Evolutionary conservation across 2,329 filamentous ascomycete genomes (phyloP).

Genomic region (Diplocarpon mali): DNA sequence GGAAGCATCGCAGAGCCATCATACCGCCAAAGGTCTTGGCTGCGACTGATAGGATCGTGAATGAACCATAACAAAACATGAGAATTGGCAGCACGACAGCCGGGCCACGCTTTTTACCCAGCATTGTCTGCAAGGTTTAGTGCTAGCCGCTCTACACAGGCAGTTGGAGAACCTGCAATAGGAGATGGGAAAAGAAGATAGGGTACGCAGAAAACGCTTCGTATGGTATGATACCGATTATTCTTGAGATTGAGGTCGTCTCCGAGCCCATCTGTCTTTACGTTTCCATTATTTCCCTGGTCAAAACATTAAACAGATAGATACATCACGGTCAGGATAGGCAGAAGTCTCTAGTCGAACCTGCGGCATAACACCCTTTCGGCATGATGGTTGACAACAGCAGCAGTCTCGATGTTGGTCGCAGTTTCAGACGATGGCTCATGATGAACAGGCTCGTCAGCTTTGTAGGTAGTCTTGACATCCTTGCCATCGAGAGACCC

Average conservation of each 20-base stretch:
- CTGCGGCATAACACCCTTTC: constrained; percentile 42
- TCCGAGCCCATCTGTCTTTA: constrained; percentile 34
- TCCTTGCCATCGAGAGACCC: constrained; percentile 13
- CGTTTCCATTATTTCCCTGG: constrained; percentile 44
- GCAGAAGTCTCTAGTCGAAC: constrained; percentile 42
- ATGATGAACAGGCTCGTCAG: constrained; percentile 3
- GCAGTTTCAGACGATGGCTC: constrained; percentile 3
- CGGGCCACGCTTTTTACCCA: constrained; percentile 58
- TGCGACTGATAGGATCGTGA: constrained; percentile 44
- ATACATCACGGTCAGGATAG: constrained; percentile 43
- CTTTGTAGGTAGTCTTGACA: constrained; percentile 5
- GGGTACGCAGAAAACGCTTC: constrained; percentile 65
- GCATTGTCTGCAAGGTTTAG: constrained; percentile 34
- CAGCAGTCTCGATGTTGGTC: constrained; percentile 10
- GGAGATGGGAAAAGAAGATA: constrained; percentile 61
- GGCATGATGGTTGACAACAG: constrained; percentile 31
- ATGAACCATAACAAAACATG: constrained; percentile 57
- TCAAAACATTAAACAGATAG: constrained; percentile 39
- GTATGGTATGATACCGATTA: constrained; percentile 57
- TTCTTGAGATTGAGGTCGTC: constrained; percentile 46
- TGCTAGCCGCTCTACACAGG: not conserved
- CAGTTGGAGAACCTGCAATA: constrained; percentile 28
- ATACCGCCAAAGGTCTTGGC: constrained; percentile 52
- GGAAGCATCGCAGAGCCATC: constrained; percentile 57
- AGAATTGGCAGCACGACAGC: constrained; percentile 52